A percentile compares a stretch with the other conserved stretches of the same genome.
These are phyloP conservation scores for Penicillium coffeae DNA, from an alignment of 495 filamentous ascomycete genomes.

Conservation along the genomic window DNA sequence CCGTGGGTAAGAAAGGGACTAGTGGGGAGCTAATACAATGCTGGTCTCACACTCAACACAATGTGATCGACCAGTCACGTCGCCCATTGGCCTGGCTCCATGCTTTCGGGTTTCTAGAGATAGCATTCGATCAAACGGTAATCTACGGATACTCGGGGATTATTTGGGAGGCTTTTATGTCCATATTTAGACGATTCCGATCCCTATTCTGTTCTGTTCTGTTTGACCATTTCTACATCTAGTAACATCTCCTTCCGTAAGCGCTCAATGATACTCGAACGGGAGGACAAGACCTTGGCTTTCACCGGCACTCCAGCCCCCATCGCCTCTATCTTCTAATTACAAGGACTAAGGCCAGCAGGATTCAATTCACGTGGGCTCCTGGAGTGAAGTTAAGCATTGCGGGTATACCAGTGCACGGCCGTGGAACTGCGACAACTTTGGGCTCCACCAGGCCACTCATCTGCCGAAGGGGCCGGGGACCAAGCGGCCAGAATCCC, in stretches of 20 bases:
- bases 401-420: slow-evolving; percentile 11
- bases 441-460: slow-evolving; percentile 1
- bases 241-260: neutral
- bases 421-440: slow-evolving; percentile 4
- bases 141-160: neutral
- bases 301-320: neutral
- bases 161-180: too few relatives aligned
- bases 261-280: neutral
- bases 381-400: slow-evolving; percentile 20
- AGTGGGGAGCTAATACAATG: neutral
- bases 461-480: too few relatives aligned
- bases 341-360: neutral
- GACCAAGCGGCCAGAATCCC: neutral
- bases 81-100: neutral
- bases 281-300: too few relatives aligned
- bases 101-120: neutral
- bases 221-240: neutral
- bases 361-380: slow-evolving; percentile 9
- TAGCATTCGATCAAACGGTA: neutral
- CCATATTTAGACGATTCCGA: too few relatives aligned
- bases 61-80: slow-evolving; percentile 5
- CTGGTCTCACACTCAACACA: neutral
- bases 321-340: neutral
- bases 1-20: neutral
- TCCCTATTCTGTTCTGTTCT: too few relatives aligned